Evolutionary conservation across 2,329 filamentous ascomycete genomes (phyloP).

Genomic region (Diaporthe sp.): DNA sequence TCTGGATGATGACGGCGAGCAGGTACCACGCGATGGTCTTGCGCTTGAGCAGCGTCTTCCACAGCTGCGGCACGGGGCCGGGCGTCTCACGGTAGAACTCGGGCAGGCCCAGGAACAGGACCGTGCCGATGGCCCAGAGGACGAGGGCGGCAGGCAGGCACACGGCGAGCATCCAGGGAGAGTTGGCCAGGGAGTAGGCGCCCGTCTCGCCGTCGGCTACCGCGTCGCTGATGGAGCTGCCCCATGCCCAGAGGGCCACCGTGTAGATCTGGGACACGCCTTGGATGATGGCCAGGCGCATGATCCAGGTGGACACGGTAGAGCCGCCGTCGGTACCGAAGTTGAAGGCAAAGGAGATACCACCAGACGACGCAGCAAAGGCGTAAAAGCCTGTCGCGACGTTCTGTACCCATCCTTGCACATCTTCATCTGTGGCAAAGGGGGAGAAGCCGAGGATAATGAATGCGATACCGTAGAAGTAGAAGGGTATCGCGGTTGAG

Average conservation of each 20-base stretch:
- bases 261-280: conserved; percentile 76
- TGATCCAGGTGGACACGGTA: conserved; percentile 76
- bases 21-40: conserved; percentile 77
- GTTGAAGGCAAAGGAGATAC: conserved; percentile 76
- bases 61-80: conserved; percentile 73
- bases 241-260: conserved; percentile 75
- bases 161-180: conserved; percentile 57
- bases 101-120: conserved; percentile 71
- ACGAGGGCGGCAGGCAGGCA: conserved; percentile 69
- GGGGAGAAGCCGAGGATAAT: conserved; percentile 71
- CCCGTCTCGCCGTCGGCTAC: conserved; percentile 52
- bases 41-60: conserved; percentile 68
- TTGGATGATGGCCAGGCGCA: conserved; percentile 74
- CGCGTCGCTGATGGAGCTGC: conserved; percentile 62
- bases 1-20: conserved; percentile 71
- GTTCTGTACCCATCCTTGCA: conserved; percentile 67
- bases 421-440: conserved; percentile 56
- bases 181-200: conserved; percentile 44
- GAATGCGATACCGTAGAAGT: conserved; percentile 73
- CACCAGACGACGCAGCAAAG: conserved; percentile 71
- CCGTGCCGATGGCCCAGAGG: conserved; percentile 67
- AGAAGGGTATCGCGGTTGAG: conserved; percentile 69
- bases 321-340: conserved; percentile 74
- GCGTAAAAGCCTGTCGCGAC: conserved; percentile 73
- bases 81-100: conserved; percentile 74